Conservation (phyloP, 192 early-diverging fungal genomes). For the Coemansia asiatica region DNA sequence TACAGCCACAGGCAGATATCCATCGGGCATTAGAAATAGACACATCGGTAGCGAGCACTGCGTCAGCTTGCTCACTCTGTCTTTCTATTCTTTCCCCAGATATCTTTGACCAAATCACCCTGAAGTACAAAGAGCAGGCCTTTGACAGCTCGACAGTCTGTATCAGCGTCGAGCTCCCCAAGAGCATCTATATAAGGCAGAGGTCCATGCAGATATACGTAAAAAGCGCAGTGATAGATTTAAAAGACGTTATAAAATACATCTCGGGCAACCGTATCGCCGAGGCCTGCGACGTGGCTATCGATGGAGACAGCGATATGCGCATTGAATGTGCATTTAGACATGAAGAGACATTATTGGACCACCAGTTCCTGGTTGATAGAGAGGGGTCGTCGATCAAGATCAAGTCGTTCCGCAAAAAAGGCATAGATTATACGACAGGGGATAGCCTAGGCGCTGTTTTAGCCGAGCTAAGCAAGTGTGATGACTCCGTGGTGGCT, state of each 20-base stretch:
- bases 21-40: conserved; percentile 6
- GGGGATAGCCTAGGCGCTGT: conserved; percentile 20
- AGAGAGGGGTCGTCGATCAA: conserved; percentile 15
- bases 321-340: conserved; percentile 30
- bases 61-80: conserved; percentile 27
- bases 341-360: conserved; percentile 21
- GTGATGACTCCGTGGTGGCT: conserved; percentile 22
- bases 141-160: conserved; percentile 18
- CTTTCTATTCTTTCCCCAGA: conserved; percentile 20
- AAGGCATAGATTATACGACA: conserved; percentile 10
- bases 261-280: conserved; percentile 13
- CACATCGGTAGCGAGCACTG: background rate
- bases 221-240: conserved; percentile 6
- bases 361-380: conserved; percentile 33
- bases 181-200: conserved; percentile 40
- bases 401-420: conserved; percentile 29
- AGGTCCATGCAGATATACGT: conserved; percentile 22
- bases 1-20: background rate
- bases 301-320: conserved; percentile 25
- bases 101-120: conserved; percentile 4
- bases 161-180: conserved; percentile 40
- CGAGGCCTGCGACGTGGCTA: background rate
- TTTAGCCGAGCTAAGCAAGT: conserved; percentile 13
- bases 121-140: conserved; percentile 13
- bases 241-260: conserved; percentile 43